These are phyloP conservation scores for Aristolochia fimbriata DNA, from an alignment of 164 flowering plant genomes.

Conservation along the genomic window DNA sequence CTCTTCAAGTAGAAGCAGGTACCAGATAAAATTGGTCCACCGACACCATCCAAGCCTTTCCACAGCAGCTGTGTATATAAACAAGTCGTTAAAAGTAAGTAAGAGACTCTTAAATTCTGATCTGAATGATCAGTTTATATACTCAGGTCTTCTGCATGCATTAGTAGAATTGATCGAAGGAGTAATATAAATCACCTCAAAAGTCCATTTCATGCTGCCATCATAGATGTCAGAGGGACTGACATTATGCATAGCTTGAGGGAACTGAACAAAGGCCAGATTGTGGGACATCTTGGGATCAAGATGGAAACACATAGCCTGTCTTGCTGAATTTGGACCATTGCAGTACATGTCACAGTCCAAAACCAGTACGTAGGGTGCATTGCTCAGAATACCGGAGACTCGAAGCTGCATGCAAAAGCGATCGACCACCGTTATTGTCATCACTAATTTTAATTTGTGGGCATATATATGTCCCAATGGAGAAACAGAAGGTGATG, in stretches of 20 bases:
- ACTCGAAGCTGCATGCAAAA: slow-evolving; percentile 25
- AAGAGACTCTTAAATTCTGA: not conserved
- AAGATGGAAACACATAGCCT: slow-evolving; percentile 34
- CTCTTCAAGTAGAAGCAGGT: slow-evolving; percentile 26
- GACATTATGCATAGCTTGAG: slow-evolving; percentile 22
- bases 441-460: too few relatives aligned
- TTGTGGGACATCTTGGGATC: slow-evolving; percentile 17
- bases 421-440: too few relatives aligned
- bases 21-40: slow-evolving; percentile 20
- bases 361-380: slow-evolving; percentile 18
- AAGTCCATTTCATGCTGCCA: slow-evolving; percentile 7
- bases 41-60: slow-evolving; percentile 23
- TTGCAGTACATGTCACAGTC: slow-evolving; percentile 36
- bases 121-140: too few relatives aligned
- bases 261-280: slow-evolving; percentile 27
- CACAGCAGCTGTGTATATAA: slow-evolving; percentile 12
- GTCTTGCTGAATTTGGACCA: slow-evolving; percentile 23
- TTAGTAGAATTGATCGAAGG: not conserved
- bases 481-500: too few relatives aligned
- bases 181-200: slow-evolving; percentile 4
- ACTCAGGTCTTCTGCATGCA: too few relatives aligned
- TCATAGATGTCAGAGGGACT: slow-evolving; percentile 24
- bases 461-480: too few relatives aligned
- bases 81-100: not conserved
- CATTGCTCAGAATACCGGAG: slow-evolving; percentile 26